phyloP scores from a whole-genome alignment of 768 basidiomycete genomes.

The Tylopilus vinaceipallidus region DNA sequence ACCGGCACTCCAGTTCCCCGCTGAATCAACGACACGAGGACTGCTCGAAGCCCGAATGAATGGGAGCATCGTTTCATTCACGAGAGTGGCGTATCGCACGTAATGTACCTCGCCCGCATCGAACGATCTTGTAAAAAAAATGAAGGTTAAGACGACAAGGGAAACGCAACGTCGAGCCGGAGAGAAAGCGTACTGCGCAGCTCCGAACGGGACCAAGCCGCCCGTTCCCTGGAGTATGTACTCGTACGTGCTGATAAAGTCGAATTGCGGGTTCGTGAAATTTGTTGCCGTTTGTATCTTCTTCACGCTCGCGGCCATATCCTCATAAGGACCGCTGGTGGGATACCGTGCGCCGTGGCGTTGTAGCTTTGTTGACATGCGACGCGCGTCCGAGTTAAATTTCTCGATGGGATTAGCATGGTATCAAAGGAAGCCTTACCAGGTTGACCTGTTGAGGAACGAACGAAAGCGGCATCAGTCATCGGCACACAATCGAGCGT shows the following conservation, averaged over 20 bases:
- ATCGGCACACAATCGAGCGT: background rate
- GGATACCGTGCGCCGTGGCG: constrained; percentile 79
- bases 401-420: too few species aligned
- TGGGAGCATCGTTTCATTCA: constrained; percentile 44
- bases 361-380: constrained; percentile 52
- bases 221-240: constrained; percentile 57
- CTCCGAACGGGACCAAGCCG: constrained; percentile 65
- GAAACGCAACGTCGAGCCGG: constrained; percentile 55
- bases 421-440: too few species aligned
- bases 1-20: constrained; percentile 69
- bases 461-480: background rate
- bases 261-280: constrained; percentile 43
- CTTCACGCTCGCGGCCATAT: constrained; percentile 45
- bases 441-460: constrained; percentile 17
- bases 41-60: constrained; percentile 49
- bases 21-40: constrained; percentile 59
- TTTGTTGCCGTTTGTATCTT: constrained; percentile 49
- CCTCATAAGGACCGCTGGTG: constrained; percentile 43
- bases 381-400: background rate
- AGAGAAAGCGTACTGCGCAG: constrained; percentile 59
- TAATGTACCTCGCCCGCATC: constrained; percentile 52
- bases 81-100: constrained; percentile 48
- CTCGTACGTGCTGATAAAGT: constrained; percentile 53
- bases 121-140: constrained; percentile 37
- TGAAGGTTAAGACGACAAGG: background rate